A percentile compares a stretch with the other conserved stretches of the same genome.
Conservation (phyloP, 2,329 filamentous ascomycete genomes). For the Stachybotrys echinatus region DNA sequence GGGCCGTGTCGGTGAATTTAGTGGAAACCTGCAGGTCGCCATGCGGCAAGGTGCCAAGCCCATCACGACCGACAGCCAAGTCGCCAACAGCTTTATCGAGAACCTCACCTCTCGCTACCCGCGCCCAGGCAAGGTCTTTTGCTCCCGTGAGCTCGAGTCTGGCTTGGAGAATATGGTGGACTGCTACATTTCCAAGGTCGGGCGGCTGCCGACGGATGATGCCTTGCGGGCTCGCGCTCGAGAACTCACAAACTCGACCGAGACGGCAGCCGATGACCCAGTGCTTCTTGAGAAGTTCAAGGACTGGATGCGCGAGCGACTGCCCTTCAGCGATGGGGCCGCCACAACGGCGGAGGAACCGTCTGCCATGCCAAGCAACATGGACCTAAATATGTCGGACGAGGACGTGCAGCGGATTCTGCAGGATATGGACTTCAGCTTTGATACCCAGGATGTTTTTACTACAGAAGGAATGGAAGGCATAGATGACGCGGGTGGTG, state of each 20-base stretch:
- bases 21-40: constrained; percentile 23
- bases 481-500: constrained; percentile 22
- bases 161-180: constrained; percentile 45
- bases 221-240: constrained; percentile 40
- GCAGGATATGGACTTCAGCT: constrained; percentile 38
- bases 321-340: constrained; percentile 7
- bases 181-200: constrained; percentile 28
- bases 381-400: constrained; percentile 31
- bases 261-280: constrained; percentile 50
- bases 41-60: constrained; percentile 31
- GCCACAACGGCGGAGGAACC: constrained; percentile 5
- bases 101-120: constrained; percentile 36
- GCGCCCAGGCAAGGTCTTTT: constrained; percentile 48
- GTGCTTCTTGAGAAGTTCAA: constrained; percentile 50
- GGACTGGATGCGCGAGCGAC: constrained; percentile 30
- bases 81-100: constrained; percentile 44
- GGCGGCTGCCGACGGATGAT: constrained; percentile 41
- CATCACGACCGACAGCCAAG: constrained; percentile 36
- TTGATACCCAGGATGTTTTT: constrained; percentile 22
- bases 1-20: constrained; percentile 26
- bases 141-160: constrained; percentile 52
- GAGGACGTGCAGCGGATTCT: constrained; percentile 34
- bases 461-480: constrained; percentile 16
- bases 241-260: constrained; percentile 38
- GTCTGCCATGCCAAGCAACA: constrained; percentile 18